Evolutionary conservation across 345 rosid species (phyloP).

Genomic region (Syzygium grande): DNA sequence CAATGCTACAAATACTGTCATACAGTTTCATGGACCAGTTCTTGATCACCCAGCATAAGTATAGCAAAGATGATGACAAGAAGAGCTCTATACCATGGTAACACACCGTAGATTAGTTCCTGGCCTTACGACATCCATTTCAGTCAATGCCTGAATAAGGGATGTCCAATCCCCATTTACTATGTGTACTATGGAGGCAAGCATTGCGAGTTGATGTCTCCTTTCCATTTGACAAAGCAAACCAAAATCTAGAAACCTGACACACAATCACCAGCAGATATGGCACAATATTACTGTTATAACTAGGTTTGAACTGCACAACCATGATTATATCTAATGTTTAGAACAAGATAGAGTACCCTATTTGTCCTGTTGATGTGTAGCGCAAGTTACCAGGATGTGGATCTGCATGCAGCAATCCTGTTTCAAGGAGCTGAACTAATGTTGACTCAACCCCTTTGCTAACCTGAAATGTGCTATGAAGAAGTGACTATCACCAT

Average conservation of each 20-base stretch:
- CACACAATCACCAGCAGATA: conserved; percentile 9
- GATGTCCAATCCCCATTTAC: conserved; percentile 89
- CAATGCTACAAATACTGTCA: neutral
- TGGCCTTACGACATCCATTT: conserved; percentile 89
- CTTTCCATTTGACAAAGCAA: conserved; percentile 89
- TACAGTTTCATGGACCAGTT: neutral
- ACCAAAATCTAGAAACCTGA: conserved; percentile 93
- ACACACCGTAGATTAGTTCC: conserved; percentile 62
- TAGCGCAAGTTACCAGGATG: conserved; percentile 96
- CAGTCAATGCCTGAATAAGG: conserved; percentile 67
- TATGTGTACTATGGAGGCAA: conserved; percentile 85
- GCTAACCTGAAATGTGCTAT: conserved; percentile 44
- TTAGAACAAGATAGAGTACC: conserved; percentile 30
- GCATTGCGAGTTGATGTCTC: conserved; percentile 91
- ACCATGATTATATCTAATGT: neutral
- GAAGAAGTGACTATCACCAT: conserved; percentile 7
- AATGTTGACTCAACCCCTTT: conserved; percentile 91
- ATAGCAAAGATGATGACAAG: neutral
- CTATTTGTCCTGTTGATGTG: conserved; percentile 72
- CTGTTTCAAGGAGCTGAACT: conserved; percentile 94
- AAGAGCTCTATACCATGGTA: conserved; percentile 47
- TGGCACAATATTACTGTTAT: neutral
- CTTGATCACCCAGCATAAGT: neutral
- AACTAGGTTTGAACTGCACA: neutral
- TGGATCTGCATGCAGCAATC: conserved; percentile 94